Percentiles rank a stretch among this genome's conserved stretches.
These are phyloP conservation scores for Tylopilus orsonianus DNA, from an alignment of 1,284 basidiomycete genomes.

Conservation along the genomic window DNA sequence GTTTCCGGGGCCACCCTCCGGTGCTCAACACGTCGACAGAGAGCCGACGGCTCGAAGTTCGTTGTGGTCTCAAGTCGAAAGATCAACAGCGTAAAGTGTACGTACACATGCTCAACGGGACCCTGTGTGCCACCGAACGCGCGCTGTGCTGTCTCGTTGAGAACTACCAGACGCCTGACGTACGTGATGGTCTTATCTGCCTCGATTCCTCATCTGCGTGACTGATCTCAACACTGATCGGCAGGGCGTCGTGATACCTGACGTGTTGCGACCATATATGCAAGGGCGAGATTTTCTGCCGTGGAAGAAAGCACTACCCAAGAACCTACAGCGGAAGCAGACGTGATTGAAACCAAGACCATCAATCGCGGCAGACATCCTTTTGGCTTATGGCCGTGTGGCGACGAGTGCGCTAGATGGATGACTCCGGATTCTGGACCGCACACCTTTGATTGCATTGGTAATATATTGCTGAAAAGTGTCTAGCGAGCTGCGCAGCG, in stretches of 20 bases:
- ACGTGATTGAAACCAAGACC: conserved; percentile 11
- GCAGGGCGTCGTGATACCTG: conserved; percentile 87
- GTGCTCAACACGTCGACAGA: conserved; percentile 49
- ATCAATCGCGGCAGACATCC: neutral
- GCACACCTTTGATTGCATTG: neutral
- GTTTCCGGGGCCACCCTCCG: neutral
- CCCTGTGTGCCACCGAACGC: conserved; percentile 94
- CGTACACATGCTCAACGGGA: conserved; percentile 98
- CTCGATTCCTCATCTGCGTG: neutral
- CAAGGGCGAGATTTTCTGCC: conserved; percentile 93
- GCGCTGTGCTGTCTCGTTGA: conserved; percentile 98
- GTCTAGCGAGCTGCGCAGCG: conserved; percentile 2
- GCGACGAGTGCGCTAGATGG: neutral
- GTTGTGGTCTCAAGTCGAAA: conserved; percentile 86
- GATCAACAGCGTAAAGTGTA: conserved; percentile 88
- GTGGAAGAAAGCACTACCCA: conserved; percentile 82
- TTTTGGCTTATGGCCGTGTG: neutral
- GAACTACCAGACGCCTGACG: conserved; percentile 96
- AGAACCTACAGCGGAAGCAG: conserved; percentile 72
- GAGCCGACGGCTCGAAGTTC: conserved; percentile 85
- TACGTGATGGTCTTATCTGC: conserved; percentile 36
- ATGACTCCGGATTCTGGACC: neutral
- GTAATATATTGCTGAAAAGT: conserved; percentile 4
- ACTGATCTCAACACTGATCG: neutral
- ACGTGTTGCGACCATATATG: conserved; percentile 92